Percentiles rank a stretch among this genome's conserved stretches.
These are phyloP conservation scores for Colletotrichum sp. DNA, from an alignment of 2,329 filamentous ascomycete genomes.

Conservation along the genomic window DNA sequence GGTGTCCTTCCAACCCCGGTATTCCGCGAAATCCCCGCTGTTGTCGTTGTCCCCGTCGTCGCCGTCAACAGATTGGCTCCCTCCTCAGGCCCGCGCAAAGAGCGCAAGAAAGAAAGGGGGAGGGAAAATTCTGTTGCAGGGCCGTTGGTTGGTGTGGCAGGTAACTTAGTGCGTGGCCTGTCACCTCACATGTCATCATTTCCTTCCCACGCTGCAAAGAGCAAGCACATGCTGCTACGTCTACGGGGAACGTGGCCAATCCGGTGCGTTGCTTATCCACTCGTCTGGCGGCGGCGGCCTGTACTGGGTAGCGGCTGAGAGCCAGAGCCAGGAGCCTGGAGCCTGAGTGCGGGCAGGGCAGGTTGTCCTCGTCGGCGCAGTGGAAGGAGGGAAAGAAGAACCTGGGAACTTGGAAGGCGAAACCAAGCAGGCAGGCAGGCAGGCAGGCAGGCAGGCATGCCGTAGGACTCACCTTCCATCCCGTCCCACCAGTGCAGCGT, in stretches of 20 bases:
- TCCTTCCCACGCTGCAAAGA: constrained; percentile 6
- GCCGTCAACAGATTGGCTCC: background rate
- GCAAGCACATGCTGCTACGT: constrained; percentile 14
- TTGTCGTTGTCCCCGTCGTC: background rate
- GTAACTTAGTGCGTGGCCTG: constrained; percentile 4
- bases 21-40: background rate
- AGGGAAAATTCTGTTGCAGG: background rate
- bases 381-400: background rate
- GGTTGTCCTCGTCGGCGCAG: background rate
- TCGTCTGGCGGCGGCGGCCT: background rate
- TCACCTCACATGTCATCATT: constrained; percentile 23
- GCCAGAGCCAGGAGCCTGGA: background rate
- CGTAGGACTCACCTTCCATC: background rate
- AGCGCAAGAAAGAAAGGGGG: background rate
- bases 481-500: background rate
- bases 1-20: background rate
- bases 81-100: background rate
- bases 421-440: background rate
- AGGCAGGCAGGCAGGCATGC: background rate
- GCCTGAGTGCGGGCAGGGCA: background rate
- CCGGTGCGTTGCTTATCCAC: constrained; percentile 15
- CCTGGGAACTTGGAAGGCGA: background rate
- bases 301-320: constrained; percentile 3
- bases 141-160: constrained; percentile 6
- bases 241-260: constrained; percentile 8